These are phyloP conservation scores for Mimosa pudica DNA, from an alignment of 306 rosid species.

Conservation along the genomic window DNA sequence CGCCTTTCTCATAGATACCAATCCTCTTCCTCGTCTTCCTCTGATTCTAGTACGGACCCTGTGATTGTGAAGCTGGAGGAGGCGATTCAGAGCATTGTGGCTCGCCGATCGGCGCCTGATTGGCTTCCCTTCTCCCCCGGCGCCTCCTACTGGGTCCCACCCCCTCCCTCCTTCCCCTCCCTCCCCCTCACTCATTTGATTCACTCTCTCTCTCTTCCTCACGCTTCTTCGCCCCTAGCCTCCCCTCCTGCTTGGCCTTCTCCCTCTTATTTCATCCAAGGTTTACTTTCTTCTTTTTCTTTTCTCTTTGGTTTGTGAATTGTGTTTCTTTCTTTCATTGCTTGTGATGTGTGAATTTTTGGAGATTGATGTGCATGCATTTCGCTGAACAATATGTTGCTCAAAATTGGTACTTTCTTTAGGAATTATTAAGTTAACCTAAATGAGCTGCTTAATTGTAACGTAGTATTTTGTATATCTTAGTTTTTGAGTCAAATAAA, in stretches of 20 bases:
- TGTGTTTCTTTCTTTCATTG: not conserved
- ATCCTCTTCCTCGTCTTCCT: constrained; percentile 46
- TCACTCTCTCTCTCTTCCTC: constrained; percentile 36
- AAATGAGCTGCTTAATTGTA: too few species aligned
- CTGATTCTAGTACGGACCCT: constrained; percentile 47
- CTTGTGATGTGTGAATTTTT: not conserved
- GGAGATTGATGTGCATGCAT: not conserved
- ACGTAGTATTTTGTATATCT: too few species aligned
- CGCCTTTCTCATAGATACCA: constrained; percentile 43
- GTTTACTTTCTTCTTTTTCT: not conserved
- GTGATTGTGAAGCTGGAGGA: constrained; percentile 63
- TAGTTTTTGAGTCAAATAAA: too few species aligned
- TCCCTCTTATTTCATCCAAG: constrained; percentile 53
- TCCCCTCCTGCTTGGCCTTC: constrained; percentile 61
- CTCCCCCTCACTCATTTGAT: constrained; percentile 46
- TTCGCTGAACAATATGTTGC: too few species aligned
- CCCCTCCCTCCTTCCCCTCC: constrained; percentile 52
- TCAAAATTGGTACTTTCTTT: too few species aligned
- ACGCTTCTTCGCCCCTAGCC: constrained; percentile 40
- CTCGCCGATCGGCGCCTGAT: constrained; percentile 65
- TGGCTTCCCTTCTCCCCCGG: constrained; percentile 69
- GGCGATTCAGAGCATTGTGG: constrained; percentile 65
- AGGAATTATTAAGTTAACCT: too few species aligned
- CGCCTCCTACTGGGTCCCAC: constrained; percentile 71
- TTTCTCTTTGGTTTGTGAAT: not conserved